Base-by-base conservation (phyloP, 306 rosid species). In the Citrullus colocynthis region DNA sequence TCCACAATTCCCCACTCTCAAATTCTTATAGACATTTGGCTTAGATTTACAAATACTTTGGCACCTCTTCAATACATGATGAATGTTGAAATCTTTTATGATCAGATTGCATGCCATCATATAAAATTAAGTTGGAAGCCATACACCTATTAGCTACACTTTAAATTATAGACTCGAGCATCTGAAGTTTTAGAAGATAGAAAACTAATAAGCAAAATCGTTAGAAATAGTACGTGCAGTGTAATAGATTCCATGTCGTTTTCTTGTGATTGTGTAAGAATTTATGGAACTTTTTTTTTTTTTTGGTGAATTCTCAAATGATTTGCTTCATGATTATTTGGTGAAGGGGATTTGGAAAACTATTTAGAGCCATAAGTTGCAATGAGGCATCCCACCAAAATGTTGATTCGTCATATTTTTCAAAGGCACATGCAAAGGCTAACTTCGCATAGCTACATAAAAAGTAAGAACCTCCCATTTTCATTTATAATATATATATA, bases 401-500 rank as follows among this genome's bases (percentile, higher is more conserved):
- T 20, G 54, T 69, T 69, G 75, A 69, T 44, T 69, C 44, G n/a
- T 69, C 75, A 69, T 45, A 69, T 69, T 44, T 45, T 69, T 44
- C 56, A 5, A 69, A 42, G 52, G 36, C 75, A 69, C 75, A 69
- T 69, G 75, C 75, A 44, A 69, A n/a, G 24, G 13, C 71, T 64
- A 6, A 13, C 6, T 64, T 34, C 36, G 5, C 21, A 34, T 63
- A 62, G 17, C 5, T 32, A 62, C 37, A 62, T 24, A 62, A 62
- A 55, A 32, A 4, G 48, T 14, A 34, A 64, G 48, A 64, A 64
- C 18, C 41, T 6, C 8, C 41, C 12, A 34, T 21, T 58, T 20
- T 57, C 32, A 20, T 20, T 45, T 45, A 45, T 45, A 45, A 20
- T 56, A 7, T 56, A 18, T 56, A 17, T 2, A 0, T 24, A 1